phyloP scores from a whole-genome alignment of 2,329 filamentous ascomycete species.

The Arachnomyces sp. region DNA sequence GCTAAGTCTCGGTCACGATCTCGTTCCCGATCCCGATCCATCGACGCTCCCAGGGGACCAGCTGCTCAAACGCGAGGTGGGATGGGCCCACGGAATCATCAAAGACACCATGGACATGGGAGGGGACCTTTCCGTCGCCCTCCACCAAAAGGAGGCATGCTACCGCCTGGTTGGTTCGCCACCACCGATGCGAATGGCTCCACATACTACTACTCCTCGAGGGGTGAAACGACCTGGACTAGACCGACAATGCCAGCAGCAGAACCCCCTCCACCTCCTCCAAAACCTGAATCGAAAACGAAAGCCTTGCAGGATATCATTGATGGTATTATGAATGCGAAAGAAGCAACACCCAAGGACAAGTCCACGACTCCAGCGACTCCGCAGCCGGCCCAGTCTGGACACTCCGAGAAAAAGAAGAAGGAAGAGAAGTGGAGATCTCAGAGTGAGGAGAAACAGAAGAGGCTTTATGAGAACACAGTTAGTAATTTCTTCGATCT shows the following conservation, averaged over 20 bases:
- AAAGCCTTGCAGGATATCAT: slow-evolving; percentile 76
- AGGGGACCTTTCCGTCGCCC: slow-evolving; percentile 48
- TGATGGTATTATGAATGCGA: slow-evolving; percentile 68
- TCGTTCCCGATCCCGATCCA: slow-evolving; percentile 39
- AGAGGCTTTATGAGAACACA: slow-evolving; percentile 90
- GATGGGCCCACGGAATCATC: slow-evolving; percentile 51
- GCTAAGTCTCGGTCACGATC: slow-evolving; percentile 42
- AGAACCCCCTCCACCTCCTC: slow-evolving; percentile 47
- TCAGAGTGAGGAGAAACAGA: slow-evolving; percentile 67
- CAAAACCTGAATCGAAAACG: slow-evolving; percentile 62
- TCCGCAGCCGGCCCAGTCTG: slow-evolving; percentile 51
- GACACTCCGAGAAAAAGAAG: slow-evolving; percentile 42
- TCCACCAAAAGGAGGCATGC: slow-evolving; percentile 36
- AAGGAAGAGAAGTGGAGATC: slow-evolving; percentile 43
- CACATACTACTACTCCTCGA: slow-evolving; percentile 77
- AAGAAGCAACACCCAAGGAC: slow-evolving; percentile 47
- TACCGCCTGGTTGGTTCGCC: slow-evolving; percentile 81
- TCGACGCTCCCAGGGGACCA: slow-evolving; percentile 37
- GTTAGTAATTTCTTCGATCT: slow-evolving; percentile 45
- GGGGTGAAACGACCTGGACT: slow-evolving; percentile 72
- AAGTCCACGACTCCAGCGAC: slow-evolving; percentile 54
- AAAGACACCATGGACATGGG: slow-evolving; percentile 49
- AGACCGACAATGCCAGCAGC: slow-evolving; percentile 62
- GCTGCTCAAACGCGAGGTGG: slow-evolving; percentile 42
- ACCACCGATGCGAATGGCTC: slow-evolving; percentile 61